Base-by-base conservation (phyloP, 2,329 filamentous ascomycete genomes). In the Aspergillus sp. region DNA sequence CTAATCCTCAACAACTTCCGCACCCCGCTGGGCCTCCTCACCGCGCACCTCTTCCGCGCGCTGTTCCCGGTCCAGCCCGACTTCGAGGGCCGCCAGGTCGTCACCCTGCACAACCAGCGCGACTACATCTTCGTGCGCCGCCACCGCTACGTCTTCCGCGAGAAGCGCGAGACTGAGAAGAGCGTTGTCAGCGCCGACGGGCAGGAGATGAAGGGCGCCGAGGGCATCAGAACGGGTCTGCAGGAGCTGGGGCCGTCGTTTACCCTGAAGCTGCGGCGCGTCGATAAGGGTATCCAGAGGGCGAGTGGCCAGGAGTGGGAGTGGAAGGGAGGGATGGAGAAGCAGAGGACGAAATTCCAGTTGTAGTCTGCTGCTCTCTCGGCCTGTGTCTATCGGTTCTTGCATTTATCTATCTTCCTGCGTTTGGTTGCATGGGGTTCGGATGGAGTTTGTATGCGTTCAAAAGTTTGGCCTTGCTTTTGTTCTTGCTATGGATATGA, bases 261-360 rank as follows among this genome's bases (percentile, higher is more conserved):
- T 66, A 89, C 83, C 2, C 62, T 96, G 43, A 96, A 96, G 68
- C 64, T 98, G 51, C 76, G 88, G 47, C 77, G 91, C 50, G 80
- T 96, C 26, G 89, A 96, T 57, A 88, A 86, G 62, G 89, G 88
- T 0, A 82, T 98, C 44, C 84, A 68, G 68, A 77, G 59, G 67
- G 80, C 61, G 29, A 79, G 75, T 59, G 85, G 86, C 24, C 75
- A 86, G 46, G 84, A 93, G 54, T 96, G 91, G 89, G 77, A 95
- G 57, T 98, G 91, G 91, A 93, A 93, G 66, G 82, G 83, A 8
- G 78, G 79, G 55, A 93, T 91, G 80, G 91, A 98, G 67, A 95
- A 95, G 69, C 71, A 83, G 53, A 73, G 91, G 51, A 96, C 89
- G 46, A 80, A 85, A 57, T 98, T 96, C 67, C 91, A 93, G 62